These are phyloP conservation scores for Macadamia integrifolia DNA, from an alignment of 164 flowering plant species.

Conservation along the genomic window DNA sequence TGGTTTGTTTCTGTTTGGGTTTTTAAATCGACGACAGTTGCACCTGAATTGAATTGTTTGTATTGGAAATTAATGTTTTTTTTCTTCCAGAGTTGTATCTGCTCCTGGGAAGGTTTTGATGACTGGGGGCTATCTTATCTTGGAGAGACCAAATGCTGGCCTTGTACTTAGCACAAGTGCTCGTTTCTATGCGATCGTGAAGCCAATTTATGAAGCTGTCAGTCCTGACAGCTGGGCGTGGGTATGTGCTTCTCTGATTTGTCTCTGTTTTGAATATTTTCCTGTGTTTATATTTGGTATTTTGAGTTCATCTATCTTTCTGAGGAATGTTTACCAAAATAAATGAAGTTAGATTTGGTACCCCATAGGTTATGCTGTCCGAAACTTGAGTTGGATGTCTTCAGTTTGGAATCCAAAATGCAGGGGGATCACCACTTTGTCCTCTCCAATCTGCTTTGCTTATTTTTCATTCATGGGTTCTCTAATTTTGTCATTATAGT, in stretches of 20 bases:
- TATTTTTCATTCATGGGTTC: neutral
- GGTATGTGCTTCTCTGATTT: conserved; percentile 29
- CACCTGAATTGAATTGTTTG: neutral
- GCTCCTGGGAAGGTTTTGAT: conserved; percentile 99
- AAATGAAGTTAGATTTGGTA: conserved; percentile 1
- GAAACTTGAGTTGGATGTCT: neutral
- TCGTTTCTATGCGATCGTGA: conserved; percentile 85
- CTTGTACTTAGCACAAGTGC: conserved; percentile 83
- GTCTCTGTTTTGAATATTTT: neutral
- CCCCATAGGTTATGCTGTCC: neutral
- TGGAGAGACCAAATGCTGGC: conserved; percentile 97
- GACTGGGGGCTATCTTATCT: conserved; percentile 89
- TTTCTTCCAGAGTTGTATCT: conserved; percentile 60
- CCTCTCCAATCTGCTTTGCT: neutral
- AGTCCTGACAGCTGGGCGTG: conserved; percentile 74
- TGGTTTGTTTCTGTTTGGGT: neutral
- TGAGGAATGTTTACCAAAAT: neutral
- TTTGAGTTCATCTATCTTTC: neutral
- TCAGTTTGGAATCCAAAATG: no score
- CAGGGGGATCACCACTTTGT: neutral
- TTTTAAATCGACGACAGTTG: neutral
- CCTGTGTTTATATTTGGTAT: neutral
- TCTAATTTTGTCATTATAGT: no score
- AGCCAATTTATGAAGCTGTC: conserved; percentile 55
- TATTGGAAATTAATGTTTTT: conserved; percentile 4